Evolutionary conservation across 305 asterid species (phyloP).

Genomic region (Salvia sclarea): DNA sequence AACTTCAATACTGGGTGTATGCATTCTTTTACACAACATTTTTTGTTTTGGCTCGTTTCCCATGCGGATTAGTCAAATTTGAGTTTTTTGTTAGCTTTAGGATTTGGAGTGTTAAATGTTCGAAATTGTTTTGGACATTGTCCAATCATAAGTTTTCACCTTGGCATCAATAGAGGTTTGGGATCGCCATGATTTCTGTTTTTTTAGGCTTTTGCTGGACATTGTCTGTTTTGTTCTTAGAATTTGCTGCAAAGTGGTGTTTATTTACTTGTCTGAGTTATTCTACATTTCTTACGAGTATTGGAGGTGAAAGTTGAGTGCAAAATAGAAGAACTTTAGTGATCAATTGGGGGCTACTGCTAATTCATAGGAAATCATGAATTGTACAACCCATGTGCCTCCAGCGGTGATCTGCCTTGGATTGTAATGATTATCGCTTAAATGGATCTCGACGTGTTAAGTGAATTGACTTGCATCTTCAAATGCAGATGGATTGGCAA

Average conservation of each 20-base stretch:
- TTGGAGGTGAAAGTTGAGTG: background rate
- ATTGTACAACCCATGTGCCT: no score
- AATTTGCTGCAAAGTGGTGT: no score
- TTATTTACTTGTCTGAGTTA: background rate
- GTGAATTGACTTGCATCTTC: slow-evolving; percentile 16
- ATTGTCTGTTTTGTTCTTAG: background rate
- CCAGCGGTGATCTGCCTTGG: no score
- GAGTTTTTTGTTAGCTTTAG: background rate
- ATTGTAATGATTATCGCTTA: background rate
- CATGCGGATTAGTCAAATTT: background rate
- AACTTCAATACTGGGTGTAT: background rate
- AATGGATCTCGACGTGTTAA: background rate
- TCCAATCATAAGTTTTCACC: no score
- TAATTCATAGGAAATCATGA: no score
- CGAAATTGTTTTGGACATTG: no score
- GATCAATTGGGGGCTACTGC: no score
- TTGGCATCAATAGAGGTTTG: no score
- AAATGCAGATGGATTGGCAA: slow-evolving; percentile 93
- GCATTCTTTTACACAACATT: no score
- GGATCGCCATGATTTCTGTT: background rate
- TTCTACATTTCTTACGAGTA: background rate
- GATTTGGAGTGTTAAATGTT: no score
- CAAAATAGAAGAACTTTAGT: slow-evolving; percentile 4
- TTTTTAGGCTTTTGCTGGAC: background rate
- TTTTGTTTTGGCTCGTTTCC: no score